Percentiles rank a stretch among this genome's conserved stretches.
These are phyloP conservation scores for Mortierella alpina DNA, from an alignment of 192 early-diverging fungal genomes.

Conservation along the genomic window DNA sequence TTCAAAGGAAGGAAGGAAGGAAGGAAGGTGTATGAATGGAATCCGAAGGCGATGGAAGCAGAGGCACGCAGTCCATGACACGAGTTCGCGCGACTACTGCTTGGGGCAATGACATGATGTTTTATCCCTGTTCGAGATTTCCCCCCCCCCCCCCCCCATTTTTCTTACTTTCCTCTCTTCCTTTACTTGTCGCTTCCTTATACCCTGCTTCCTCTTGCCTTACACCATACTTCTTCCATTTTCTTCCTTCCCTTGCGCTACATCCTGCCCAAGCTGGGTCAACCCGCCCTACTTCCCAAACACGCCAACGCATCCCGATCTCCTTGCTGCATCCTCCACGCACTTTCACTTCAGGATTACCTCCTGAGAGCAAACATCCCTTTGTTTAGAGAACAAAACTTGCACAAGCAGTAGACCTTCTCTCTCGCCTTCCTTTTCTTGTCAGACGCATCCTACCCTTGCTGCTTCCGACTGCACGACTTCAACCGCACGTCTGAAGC, in stretches of 20 bases:
- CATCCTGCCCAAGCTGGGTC: too few relatives aligned
- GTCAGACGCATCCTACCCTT: background rate
- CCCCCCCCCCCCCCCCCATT: background rate
- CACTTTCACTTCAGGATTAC: background rate
- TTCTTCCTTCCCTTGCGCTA: too few relatives aligned
- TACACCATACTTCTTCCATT: too few relatives aligned
- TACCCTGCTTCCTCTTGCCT: too few relatives aligned
- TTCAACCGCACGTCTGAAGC: background rate
- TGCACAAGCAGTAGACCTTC: constrained; percentile 7
- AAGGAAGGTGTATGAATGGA: too few relatives aligned
- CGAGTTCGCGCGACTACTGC: too few relatives aligned
- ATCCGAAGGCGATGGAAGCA: too few relatives aligned
- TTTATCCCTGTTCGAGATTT: background rate
- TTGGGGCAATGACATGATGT: background rate
- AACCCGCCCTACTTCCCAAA: too few relatives aligned
- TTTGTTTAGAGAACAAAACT: background rate
- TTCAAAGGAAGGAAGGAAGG: too few relatives aligned
- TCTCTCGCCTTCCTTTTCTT: background rate
- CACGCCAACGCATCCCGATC: too few relatives aligned
- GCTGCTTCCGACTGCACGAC: background rate
- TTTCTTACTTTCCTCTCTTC: background rate
- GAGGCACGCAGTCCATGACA: too few relatives aligned
- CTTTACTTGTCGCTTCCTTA: background rate
- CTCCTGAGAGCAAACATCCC: background rate
- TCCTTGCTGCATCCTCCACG: background rate